A percentile compares a stretch with the other conserved stretches of the same genome.
Conservation (phyloP, 2,329 filamentous ascomycete species). For the Coniochaeta sp. region DNA sequence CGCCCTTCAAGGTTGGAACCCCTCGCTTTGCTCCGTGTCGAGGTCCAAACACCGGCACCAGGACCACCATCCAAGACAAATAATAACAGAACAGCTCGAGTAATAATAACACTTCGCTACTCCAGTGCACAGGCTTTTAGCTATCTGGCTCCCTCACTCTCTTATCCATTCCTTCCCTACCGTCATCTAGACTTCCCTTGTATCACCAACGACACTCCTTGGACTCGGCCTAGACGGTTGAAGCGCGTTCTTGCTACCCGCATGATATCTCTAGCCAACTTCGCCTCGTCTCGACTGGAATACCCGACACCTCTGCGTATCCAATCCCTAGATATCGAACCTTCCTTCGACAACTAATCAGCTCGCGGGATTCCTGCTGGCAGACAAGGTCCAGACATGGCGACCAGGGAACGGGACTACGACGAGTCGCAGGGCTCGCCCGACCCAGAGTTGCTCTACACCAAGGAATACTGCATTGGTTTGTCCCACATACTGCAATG, state of each 20-base stretch:
- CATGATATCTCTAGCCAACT: not conserved
- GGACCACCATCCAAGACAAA: not conserved
- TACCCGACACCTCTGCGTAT: not conserved
- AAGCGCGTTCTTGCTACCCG: not conserved
- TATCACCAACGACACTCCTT: not conserved
- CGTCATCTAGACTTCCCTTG: not conserved
- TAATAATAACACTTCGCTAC: not conserved
- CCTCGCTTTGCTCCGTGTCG: not conserved
- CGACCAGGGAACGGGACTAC: slow-evolving; percentile 38
- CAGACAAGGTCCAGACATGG: slow-evolving; percentile 26
- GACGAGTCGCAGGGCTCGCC: slow-evolving; percentile 46
- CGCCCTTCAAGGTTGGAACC: not conserved
- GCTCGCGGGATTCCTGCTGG: not conserved
- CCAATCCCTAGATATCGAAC: not conserved
- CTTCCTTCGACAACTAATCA: not conserved
- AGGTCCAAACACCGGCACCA: not conserved
- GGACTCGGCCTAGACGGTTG: not conserved
- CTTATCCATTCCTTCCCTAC: not conserved
- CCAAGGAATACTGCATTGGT: slow-evolving; percentile 87
- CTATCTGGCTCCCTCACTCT: not conserved
- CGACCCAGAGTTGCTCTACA: slow-evolving; percentile 88
- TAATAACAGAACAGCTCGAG: not conserved
- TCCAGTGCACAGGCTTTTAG: too few relatives aligned
- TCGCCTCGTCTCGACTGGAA: not conserved
- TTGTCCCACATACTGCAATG: slow-evolving; percentile 20